A percentile compares a stretch with the other conserved stretches of the same genome.
phyloP scores from a whole-genome alignment of 192 early-diverging fungal species.

The Coemansia interrupta region DNA sequence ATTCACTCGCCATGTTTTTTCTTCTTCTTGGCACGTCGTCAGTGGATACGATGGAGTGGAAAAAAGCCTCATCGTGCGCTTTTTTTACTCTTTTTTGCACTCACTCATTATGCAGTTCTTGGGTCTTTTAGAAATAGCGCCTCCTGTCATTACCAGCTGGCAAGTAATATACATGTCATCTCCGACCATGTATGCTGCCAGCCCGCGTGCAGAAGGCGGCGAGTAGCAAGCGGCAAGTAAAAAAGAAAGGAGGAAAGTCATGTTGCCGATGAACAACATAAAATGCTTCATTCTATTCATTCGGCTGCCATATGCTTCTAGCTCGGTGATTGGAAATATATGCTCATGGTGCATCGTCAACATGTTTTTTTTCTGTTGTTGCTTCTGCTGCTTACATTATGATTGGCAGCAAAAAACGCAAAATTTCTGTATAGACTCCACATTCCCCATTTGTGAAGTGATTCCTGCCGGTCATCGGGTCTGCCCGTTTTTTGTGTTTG shows the following conservation, averaged over 20 bases:
- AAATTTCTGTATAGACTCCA: no score
- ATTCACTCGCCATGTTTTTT: slow-evolving; percentile 12
- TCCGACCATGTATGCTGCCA: slow-evolving; percentile 1
- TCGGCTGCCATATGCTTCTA: neutral
- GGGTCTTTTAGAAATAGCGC: neutral
- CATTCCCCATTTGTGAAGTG: no score
- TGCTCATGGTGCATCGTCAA: slow-evolving; percentile 1
- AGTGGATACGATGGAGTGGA: neutral
- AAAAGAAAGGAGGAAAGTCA: neutral
- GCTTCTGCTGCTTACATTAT: neutral
- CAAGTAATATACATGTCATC: neutral
- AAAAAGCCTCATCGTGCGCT: neutral
- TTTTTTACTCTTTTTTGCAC: slow-evolving; percentile 1
- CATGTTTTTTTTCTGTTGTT: slow-evolving; percentile 9
- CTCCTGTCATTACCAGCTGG: neutral
- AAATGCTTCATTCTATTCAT: neutral
- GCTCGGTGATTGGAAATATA: slow-evolving; percentile 23
- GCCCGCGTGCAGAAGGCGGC: slow-evolving; percentile 3
- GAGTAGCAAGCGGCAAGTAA: neutral
- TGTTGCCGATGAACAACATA: neutral
- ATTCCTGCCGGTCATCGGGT: no score
- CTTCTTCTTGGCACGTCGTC: slow-evolving; percentile 6
- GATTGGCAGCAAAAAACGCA: neutral
- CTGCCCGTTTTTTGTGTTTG: neutral
- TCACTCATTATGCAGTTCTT: neutral